A percentile compares a stretch with the other conserved stretches of the same genome.
phyloP scores from a whole-genome alignment of 139 green algal species.

The Closterium sp. region DNA sequence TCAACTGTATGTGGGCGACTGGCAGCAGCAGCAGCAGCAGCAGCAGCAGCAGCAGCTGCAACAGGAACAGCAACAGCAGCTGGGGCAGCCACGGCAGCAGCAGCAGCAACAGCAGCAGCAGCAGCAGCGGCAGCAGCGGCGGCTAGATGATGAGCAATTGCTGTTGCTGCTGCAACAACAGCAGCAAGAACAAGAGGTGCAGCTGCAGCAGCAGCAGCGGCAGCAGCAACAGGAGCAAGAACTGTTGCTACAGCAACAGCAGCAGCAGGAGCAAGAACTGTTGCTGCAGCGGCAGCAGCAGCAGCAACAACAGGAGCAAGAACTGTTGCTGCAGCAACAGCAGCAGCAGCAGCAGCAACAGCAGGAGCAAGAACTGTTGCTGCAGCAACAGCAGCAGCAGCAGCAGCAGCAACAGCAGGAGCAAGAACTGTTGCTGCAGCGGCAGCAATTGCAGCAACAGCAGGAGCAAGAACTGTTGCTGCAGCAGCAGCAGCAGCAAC shows the following conservation, averaged over 20 bases:
- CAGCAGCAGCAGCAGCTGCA: not conserved
- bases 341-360: not conserved
- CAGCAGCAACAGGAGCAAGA: not conserved
- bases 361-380: not conserved
- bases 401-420: not conserved
- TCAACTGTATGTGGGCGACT: not conserved
- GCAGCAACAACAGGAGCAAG: not conserved
- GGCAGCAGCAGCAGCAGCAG: not conserved
- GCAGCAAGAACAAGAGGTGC: not conserved
- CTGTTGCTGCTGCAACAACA: not conserved
- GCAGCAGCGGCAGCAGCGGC: not conserved
- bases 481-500: not conserved
- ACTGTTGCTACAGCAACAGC: not conserved
- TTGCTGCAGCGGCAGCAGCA: not conserved
- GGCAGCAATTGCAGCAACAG: not conserved
- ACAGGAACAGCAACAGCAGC: not conserved
- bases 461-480: not conserved
- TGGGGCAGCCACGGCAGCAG: not conserved
- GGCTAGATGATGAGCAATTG: not conserved
- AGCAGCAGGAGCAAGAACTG: not conserved
- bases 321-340: not conserved
- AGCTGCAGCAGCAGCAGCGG: not conserved
- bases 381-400: not conserved
- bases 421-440: not conserved
- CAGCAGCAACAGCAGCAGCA: not conserved